These are phyloP conservation scores for Sporothrix pallida DNA, from an alignment of 2,329 filamentous ascomycete species.

Conservation along the genomic window DNA sequence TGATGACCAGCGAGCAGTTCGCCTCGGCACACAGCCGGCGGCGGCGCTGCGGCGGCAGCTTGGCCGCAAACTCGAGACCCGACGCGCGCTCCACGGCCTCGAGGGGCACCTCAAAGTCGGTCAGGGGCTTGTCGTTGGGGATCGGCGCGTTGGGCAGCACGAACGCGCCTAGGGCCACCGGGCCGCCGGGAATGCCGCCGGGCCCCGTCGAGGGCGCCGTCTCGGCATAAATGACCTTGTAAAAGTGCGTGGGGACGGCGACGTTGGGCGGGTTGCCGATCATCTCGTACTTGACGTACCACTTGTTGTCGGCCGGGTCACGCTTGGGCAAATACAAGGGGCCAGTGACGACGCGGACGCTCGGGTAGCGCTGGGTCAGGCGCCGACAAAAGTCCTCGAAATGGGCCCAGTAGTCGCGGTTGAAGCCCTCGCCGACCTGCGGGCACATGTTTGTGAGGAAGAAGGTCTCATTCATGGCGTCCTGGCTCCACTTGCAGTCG, in stretches of 20 bases:
- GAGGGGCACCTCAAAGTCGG: constrained; percentile 92
- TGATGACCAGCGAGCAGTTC: constrained; percentile 80
- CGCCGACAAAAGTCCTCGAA: constrained; percentile 96
- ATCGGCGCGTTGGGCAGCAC: constrained; percentile 93
- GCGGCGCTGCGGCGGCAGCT: constrained; percentile 74
- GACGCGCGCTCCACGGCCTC: constrained; percentile 92
- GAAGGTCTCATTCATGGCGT: constrained; percentile 95
- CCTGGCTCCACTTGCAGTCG: constrained; percentile 93
- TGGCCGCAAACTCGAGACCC: constrained; percentile 85
- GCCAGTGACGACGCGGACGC: constrained; percentile 88
- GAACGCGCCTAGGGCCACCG: constrained; percentile 90
- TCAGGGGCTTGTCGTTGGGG: constrained; percentile 81
- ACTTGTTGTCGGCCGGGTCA: constrained; percentile 85
- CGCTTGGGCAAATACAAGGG: constrained; percentile 89
- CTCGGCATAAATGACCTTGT: constrained; percentile 98
- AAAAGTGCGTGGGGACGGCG: constrained; percentile 97
- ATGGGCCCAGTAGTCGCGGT: constrained; percentile 98
- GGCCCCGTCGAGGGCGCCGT: constrained; percentile 69
- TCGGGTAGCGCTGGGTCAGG: constrained; percentile 79
- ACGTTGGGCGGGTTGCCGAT: constrained; percentile 93
- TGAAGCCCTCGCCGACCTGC: constrained; percentile 97
- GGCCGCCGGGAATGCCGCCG: constrained; percentile 62
- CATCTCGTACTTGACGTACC: constrained; percentile 93
- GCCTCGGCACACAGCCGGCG: constrained; percentile 85
- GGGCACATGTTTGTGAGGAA: constrained; percentile 96